phyloP scores from a whole-genome alignment of 2,329 filamentous ascomycete genomes.

The Xylaria sp. region DNA sequence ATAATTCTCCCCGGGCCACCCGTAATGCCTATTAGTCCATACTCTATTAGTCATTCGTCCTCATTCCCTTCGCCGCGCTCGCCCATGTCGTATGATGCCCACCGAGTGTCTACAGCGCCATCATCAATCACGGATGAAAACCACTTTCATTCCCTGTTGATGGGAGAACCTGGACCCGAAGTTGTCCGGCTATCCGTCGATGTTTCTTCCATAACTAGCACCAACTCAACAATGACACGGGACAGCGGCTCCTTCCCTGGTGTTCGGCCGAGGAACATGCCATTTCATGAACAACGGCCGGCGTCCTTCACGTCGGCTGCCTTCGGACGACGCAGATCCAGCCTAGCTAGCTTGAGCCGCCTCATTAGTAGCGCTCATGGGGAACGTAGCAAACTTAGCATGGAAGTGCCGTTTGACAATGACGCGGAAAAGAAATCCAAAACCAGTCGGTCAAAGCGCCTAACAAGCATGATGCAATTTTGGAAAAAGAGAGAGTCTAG shows the following conservation, averaged over 20 bases:
- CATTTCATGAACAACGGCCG: constrained; percentile 66
- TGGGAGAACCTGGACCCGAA: constrained; percentile 80
- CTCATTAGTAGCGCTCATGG: constrained; percentile 80
- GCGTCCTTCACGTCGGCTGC: constrained; percentile 70
- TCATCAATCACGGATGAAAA: constrained; percentile 79
- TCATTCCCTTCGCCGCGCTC: constrained; percentile 78
- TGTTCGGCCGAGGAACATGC: constrained; percentile 53
- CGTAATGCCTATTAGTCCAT: constrained; percentile 69
- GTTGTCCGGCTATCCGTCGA: constrained; percentile 74
- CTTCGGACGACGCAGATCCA: constrained; percentile 77
- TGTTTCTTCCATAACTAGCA: constrained; percentile 79
- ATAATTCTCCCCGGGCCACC: constrained; percentile 58
- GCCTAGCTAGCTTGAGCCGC: constrained; percentile 79
- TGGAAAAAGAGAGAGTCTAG: constrained; percentile 71
- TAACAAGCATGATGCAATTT: constrained; percentile 82
- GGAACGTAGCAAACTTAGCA: constrained; percentile 78
- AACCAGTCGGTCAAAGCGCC: constrained; percentile 72
- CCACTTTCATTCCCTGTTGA: constrained; percentile 74
- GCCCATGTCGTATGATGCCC: constrained; percentile 75
- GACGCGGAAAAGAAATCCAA: constrained; percentile 69
- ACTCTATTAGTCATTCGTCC: constrained; percentile 71
- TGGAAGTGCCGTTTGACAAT: constrained; percentile 69
- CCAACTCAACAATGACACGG: constrained; percentile 79
- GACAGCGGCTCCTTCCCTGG: constrained; percentile 66
- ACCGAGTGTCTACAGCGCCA: constrained; percentile 78